These are phyloP conservation scores for Pestalotiopsis sp. DNA, from an alignment of 2,329 filamentous ascomycete species.

Conservation along the genomic window DNA sequence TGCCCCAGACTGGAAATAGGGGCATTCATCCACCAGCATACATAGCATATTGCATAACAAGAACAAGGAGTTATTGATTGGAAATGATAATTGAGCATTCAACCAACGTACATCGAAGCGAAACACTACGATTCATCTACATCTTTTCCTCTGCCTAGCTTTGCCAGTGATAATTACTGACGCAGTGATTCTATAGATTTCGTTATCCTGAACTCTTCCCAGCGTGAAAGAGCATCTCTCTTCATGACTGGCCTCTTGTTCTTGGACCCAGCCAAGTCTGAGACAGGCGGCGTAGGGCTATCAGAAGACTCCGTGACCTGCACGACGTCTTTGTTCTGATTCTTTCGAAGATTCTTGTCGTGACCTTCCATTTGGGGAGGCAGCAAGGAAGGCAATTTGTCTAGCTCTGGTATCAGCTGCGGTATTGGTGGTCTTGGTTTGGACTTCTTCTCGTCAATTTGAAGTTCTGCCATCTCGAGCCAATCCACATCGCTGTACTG, in stretches of 20 bases:
- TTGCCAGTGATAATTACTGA: neutral
- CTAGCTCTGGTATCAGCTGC: neutral
- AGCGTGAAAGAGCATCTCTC: neutral
- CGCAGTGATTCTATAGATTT: neutral
- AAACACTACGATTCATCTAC: neutral
- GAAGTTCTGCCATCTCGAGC: slow-evolving; percentile 1
- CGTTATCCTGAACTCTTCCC: neutral
- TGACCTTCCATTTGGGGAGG: neutral
- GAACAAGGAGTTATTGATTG: neutral
- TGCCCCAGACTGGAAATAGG: neutral
- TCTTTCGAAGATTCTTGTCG: too few relatives aligned
- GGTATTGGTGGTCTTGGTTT: neutral
- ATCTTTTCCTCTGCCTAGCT: neutral
- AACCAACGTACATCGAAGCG: neutral
- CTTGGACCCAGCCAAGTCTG: neutral
- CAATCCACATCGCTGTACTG: neutral
- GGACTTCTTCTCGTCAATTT: neutral
- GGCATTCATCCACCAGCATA: neutral
- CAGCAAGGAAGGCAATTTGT: neutral
- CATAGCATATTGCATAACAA: neutral
- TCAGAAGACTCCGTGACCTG: neutral
- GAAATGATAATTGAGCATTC: neutral
- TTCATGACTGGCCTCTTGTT: neutral
- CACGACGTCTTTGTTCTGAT: neutral
- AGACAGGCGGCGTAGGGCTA: neutral